These are phyloP conservation scores for Calonectria fujianensis DNA, from an alignment of 2,329 filamentous ascomycete species.

Conservation along the genomic window DNA sequence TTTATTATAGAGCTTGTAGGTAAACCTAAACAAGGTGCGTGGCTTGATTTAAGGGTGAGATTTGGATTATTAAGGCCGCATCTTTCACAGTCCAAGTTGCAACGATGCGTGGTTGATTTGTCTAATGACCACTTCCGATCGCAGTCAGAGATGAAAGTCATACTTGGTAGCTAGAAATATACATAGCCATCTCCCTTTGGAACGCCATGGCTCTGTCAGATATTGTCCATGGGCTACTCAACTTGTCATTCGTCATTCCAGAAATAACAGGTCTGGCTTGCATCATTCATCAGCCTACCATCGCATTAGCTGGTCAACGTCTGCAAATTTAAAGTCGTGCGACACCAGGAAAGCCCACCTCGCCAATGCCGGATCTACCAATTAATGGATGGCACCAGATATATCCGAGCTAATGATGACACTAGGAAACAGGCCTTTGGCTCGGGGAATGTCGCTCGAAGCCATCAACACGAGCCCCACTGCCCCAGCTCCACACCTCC, in stretches of 20 bases:
- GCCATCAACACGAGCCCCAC: background rate
- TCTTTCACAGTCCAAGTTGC: background rate
- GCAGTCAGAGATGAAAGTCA: background rate
- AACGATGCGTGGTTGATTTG: background rate
- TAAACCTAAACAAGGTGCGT: too few species aligned
- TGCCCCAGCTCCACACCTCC: conserved; percentile 5
- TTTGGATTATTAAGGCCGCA: background rate
- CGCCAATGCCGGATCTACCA: background rate
- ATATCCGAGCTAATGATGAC: background rate
- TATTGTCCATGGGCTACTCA: background rate
- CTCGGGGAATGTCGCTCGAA: conserved; percentile 4
- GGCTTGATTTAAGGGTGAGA: background rate
- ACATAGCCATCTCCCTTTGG: background rate
- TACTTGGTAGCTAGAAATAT: background rate
- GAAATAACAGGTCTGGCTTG: background rate
- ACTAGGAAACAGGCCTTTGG: background rate
- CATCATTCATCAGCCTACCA: background rate
- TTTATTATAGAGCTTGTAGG: too few species aligned
- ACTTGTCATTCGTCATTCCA: background rate
- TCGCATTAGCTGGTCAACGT: background rate
- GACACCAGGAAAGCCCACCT: background rate
- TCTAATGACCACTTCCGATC: background rate
- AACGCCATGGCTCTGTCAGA: background rate
- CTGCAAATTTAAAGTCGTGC: background rate
- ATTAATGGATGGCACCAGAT: background rate